These are phyloP conservation scores for Musa itinerans DNA, from an alignment of 176 grass and related monocot species.

Conservation along the genomic window DNA sequence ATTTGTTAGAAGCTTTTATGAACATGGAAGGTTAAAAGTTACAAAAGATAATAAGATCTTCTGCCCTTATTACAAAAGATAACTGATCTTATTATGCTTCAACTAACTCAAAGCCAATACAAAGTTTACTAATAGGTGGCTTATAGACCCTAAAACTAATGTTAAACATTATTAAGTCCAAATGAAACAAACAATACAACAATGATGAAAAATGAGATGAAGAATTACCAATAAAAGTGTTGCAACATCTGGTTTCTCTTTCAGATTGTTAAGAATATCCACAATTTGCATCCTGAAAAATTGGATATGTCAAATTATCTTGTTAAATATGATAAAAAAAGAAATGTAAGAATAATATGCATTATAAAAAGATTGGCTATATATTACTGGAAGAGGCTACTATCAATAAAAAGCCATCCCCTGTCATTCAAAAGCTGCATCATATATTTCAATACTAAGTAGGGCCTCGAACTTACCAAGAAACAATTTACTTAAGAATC, in stretches of 20 bases:
- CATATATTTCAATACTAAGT: no score
- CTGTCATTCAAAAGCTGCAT: no score
- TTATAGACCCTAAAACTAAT: background rate
- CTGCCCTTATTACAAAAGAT: no score
- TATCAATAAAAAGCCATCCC: no score
- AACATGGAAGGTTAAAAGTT: background rate
- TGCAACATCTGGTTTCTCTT: slow-evolving; percentile 95
- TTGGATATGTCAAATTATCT: slow-evolving; percentile 20
- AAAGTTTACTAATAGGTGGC: background rate
- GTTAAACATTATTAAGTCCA: background rate
- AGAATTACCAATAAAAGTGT: slow-evolving; percentile 76
- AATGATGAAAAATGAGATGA: background rate
- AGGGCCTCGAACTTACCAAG: no score
- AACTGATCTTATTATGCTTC: no score
- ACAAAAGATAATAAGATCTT: no score
- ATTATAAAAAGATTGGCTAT: background rate
- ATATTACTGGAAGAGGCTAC: background rate
- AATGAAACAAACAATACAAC: background rate
- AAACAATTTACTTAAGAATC: no score
- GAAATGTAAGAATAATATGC: background rate
- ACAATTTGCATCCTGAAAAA: slow-evolving; percentile 82
- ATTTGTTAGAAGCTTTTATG: background rate
- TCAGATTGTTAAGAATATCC: slow-evolving; percentile 91
- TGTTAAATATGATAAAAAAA: background rate
- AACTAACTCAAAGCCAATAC: no score